Conservation (phyloP, 345 rosid species). For the Dipteronia dyeriana region DNA sequence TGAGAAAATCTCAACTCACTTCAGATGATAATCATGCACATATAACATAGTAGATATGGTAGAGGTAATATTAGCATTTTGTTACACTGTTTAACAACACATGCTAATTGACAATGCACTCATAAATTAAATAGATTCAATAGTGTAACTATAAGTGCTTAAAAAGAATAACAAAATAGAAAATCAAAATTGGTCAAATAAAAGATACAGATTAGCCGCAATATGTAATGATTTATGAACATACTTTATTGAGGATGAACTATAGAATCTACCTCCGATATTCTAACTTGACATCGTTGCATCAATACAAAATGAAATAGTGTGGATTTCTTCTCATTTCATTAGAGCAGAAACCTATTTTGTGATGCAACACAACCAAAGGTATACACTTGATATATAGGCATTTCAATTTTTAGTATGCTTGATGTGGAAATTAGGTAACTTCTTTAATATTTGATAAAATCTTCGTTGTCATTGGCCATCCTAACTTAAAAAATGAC, state of each 20-base stretch:
- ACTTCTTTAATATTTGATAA: background rate
- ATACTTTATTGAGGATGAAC: background rate
- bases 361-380: background rate
- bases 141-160: background rate
- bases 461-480: background rate
- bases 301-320: background rate
- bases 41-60: background rate
- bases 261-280: background rate
- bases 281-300: background rate
- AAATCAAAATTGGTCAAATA: background rate
- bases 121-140: background rate
- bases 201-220: background rate
- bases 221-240: background rate
- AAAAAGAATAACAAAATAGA: background rate
- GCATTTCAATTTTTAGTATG: background rate
- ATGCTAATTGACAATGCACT: background rate
- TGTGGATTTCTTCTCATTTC: background rate
- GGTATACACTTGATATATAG: background rate
- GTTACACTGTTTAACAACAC: background rate
- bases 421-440: background rate
- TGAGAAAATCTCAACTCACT: background rate
- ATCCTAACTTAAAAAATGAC: background rate
- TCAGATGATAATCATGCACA: background rate
- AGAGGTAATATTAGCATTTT: background rate
- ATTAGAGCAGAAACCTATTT: background rate